phyloP scores from a whole-genome alignment of 345 rosid genomes.

The Boechera retrofracta region DNA sequence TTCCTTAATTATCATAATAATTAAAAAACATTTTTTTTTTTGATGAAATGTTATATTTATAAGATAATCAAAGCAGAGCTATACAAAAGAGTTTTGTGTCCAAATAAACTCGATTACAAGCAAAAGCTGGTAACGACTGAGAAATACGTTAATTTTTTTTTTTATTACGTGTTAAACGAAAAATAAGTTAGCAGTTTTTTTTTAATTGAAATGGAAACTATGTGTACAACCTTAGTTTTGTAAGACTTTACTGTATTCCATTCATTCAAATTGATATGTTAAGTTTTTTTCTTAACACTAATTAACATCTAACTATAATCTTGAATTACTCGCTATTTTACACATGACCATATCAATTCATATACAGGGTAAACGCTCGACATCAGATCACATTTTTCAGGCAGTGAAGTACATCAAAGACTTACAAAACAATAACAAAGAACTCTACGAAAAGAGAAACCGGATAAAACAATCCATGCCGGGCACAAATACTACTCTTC shows the following conservation, averaged over 20 bases:
- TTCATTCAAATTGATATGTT: too few relatives aligned
- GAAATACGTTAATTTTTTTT: too few relatives aligned
- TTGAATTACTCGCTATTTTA: too few relatives aligned
- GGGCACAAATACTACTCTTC: background rate
- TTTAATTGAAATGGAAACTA: background rate
- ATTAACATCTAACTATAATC: too few relatives aligned
- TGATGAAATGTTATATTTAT: too few relatives aligned
- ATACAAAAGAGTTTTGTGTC: too few relatives aligned
- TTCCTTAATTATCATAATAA: background rate
- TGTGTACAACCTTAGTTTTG: background rate
- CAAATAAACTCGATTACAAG: too few relatives aligned
- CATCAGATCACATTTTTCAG: constrained; percentile 39
- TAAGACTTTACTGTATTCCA: background rate
- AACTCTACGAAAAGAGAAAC: constrained; percentile 32
- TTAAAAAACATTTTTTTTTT: background rate
- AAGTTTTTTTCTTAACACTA: too few relatives aligned
- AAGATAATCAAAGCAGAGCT: too few relatives aligned
- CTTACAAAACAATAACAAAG: constrained; percentile 36
- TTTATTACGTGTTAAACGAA: background rate
- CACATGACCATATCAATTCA: background rate
- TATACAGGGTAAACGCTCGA: constrained; percentile 42
- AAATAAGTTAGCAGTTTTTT: background rate
- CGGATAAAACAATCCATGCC: background rate
- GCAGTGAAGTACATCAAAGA: constrained; percentile 40
- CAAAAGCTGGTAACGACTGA: too few relatives aligned